phyloP scores from a whole-genome alignment of 495 filamentous ascomycete genomes.

The Astrocystis sublimbata region DNA sequence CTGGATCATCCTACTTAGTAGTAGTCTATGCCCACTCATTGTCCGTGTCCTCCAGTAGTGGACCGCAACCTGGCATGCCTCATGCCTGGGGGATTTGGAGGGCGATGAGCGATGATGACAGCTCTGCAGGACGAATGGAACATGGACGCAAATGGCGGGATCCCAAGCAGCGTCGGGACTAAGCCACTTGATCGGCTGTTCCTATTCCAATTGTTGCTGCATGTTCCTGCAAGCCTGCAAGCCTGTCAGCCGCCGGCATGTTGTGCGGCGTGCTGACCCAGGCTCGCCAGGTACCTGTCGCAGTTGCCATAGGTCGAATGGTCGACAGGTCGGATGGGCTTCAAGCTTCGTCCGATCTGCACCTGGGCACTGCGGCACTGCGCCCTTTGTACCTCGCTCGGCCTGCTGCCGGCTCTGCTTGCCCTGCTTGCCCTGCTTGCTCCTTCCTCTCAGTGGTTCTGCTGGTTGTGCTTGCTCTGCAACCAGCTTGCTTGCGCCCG shows the following conservation, averaged over 20 bases:
- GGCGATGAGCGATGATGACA: too few species aligned
- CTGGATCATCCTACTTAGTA: neutral
- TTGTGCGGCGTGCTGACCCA: neutral
- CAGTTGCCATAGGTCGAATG: too few species aligned
- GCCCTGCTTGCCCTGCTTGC: neutral
- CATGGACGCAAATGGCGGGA: neutral
- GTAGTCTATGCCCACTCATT: neutral
- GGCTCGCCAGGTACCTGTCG: neutral
- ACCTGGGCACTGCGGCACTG: too few species aligned
- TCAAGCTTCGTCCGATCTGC: neutral
- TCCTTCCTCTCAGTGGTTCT: too few species aligned
- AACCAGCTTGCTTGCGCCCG: neutral
- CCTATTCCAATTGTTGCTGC: constrained; percentile 5
- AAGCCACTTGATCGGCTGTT: neutral
- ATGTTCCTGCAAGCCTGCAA: constrained; percentile 3
- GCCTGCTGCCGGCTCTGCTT: neutral
- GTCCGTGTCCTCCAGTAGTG: too few species aligned
- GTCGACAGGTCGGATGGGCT: too few species aligned
- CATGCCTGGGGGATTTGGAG: neutral
- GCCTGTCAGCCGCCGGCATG: constrained; percentile 1
- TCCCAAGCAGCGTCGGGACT: neutral
- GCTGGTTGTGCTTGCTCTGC: neutral
- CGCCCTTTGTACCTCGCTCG: constrained; percentile 1
- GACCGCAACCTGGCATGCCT: too few species aligned
- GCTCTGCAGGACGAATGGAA: too few species aligned